Percentiles rank a stretch among this genome's conserved stretches.
Evolutionary conservation across 2,329 filamentous ascomycete species (phyloP).

Genomic region (Cryphonectria nitschkei): DNA sequence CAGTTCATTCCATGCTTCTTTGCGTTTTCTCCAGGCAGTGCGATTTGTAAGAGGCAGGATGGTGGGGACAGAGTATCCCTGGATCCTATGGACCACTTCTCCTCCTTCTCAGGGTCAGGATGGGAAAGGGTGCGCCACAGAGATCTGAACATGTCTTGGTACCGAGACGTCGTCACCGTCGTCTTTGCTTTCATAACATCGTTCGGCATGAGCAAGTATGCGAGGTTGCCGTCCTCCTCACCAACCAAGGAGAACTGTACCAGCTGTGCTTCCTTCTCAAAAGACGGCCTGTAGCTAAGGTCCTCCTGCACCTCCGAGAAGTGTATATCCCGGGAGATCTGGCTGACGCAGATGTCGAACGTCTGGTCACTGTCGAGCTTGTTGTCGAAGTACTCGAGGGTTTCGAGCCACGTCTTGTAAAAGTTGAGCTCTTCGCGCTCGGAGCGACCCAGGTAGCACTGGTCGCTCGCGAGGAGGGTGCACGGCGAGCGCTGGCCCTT

Average conservation of each 20-base stretch:
- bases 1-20: not conserved
- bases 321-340: constrained; percentile 4
- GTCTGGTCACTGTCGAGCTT: not conserved
- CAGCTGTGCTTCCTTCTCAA: not conserved
- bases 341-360: constrained; percentile 14
- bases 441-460: constrained; percentile 16
- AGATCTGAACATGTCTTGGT: constrained; percentile 19
- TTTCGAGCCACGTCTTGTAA: constrained; percentile 17
- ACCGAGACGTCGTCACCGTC: not conserved
- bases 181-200: not conserved
- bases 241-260: not conserved
- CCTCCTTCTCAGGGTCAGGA: not conserved
- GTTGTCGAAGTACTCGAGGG: constrained; percentile 14
- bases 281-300: not conserved
- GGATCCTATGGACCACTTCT: not conserved
- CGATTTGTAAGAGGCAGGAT: constrained; percentile 2
- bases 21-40: not conserved
- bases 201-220: constrained; percentile 19
- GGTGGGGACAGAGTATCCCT: not conserved
- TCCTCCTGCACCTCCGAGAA: constrained; percentile 4
- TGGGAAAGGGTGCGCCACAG: constrained; percentile 13
- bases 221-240: not conserved
- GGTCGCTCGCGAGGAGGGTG: constrained; percentile 7
- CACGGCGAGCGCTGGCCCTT: constrained; percentile 14
- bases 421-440: constrained; percentile 14